These are phyloP conservation scores for Rosellinia necatrix DNA, from an alignment of 2,329 filamentous ascomycete species.

Conservation along the genomic window DNA sequence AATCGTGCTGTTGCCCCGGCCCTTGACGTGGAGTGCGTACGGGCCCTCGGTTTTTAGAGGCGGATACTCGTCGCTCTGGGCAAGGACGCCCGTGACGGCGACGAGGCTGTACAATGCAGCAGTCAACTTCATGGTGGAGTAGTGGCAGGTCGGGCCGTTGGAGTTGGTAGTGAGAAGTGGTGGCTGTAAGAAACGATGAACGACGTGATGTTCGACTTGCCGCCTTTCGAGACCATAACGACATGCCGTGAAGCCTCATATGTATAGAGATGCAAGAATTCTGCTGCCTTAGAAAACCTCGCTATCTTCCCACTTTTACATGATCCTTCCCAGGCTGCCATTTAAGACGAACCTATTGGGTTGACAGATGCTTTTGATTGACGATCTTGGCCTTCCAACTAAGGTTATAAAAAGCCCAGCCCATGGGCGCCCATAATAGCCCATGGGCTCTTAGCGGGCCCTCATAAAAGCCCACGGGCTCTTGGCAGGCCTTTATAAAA, in stretches of 20 bases:
- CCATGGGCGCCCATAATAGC: no score
- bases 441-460: no score
- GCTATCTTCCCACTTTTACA: constrained; percentile 7
- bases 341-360: constrained; percentile 6
- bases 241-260: constrained; percentile 9
- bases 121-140: constrained; percentile 12
- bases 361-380: not conserved
- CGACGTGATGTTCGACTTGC: constrained; percentile 12
- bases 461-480: no score
- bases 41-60: constrained; percentile 9
- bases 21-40: constrained; percentile 20
- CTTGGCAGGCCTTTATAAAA: no score
- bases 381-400: constrained; percentile 11
- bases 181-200: constrained; percentile 13
- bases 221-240: constrained; percentile 4
- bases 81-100: constrained; percentile 14
- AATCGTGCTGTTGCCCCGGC: constrained; percentile 17
- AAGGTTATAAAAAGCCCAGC: no score
- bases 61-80: constrained; percentile 12
- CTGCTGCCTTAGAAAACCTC: constrained; percentile 5
- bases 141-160: constrained; percentile 1
- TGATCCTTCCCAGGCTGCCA: constrained; percentile 17
- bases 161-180: constrained; percentile 10
- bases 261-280: constrained; percentile 10
- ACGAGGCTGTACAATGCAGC: constrained; percentile 14